These are phyloP conservation scores for Fusarium verticillioides DNA, from an alignment of 2,329 filamentous ascomycete genomes.

Conservation along the genomic window DNA sequence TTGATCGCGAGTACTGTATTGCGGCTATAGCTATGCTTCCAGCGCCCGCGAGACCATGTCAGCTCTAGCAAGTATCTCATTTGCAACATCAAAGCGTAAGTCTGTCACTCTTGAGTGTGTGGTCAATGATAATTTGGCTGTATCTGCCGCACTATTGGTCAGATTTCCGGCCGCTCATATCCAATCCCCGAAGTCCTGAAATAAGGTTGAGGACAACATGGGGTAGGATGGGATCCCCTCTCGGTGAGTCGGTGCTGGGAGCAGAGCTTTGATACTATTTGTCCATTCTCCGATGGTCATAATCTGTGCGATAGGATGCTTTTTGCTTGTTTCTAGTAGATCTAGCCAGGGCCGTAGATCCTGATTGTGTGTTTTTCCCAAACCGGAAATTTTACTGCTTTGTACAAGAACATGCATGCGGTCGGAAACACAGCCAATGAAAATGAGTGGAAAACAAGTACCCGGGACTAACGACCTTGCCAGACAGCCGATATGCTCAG, in stretches of 20 bases:
- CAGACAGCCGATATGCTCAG: accelerated
- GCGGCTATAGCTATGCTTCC: neutral
- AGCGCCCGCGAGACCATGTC: neutral
- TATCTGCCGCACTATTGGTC: neutral
- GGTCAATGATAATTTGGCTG: accelerated
- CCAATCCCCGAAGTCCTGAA: neutral
- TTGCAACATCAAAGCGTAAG: neutral
- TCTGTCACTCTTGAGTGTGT: neutral
- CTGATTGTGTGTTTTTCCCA: neutral
- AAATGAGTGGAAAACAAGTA: neutral
- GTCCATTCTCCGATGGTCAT: neutral
- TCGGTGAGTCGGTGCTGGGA: neutral
- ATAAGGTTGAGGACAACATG: neutral
- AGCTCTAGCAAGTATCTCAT: neutral
- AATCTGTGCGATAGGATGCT: accelerated
- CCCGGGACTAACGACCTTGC: neutral
- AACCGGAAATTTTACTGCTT: neutral
- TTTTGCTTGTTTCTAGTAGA: neutral
- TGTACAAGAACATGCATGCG: accelerated
- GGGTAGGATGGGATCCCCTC: accelerated
- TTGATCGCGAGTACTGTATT: too few species aligned
- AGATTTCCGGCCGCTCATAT: neutral
- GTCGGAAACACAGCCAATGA: neutral
- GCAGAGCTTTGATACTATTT: neutral
- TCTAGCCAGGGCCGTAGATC: neutral